Base-by-base conservation (phyloP, 2,329 filamentous ascomycete genomes). In the Microdochium trichocladiopsis region DNA sequence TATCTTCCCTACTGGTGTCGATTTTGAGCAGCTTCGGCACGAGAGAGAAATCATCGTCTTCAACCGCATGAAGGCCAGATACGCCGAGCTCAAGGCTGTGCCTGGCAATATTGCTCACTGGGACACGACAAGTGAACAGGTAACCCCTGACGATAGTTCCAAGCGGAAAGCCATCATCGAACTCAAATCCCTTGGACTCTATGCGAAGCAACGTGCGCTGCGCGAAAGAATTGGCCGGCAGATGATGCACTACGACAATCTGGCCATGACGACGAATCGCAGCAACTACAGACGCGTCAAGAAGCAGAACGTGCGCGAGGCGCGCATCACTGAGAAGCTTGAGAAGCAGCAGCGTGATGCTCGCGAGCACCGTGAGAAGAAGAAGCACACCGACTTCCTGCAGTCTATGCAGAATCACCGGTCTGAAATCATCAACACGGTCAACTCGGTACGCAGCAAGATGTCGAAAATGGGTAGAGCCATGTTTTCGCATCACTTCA, bases 281-380 rank as follows among this genome's bases (percentile, higher is more conserved):
- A 86, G 88, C 51, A 82, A 86, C 63, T 96, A 96, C 69, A 88
- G 94, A 33, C 86, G 94, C 50, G 88, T 94, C 76, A 99, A 99
- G 86, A 97, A 96, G 75, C 93, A 96, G 70, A 95, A 88, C 49
- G 80, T 97, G 49, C 87, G 93, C 33, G 94, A 99, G 72, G 94
- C 94, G 52, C 87, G 93, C 53, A 95, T 99, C 59, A 99, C 94
- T 0, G 94, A 99, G 80, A 99, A 96, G 72, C 83, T 99, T 2
- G 94, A 99, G 81, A 97, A 97, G 74, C 92, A 99, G 69, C 94
- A 99, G 68, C 90, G 94, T 53, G 93, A 97, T 69, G 93, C 92
- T 43, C 88, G 94, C 53, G 93, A 97, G 74, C 90, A 88, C 59
- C 89, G 95, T 57, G 94, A 99, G 73, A 96, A 95, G 84, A 94